These are phyloP conservation scores for Alternaria longipes DNA, from an alignment of 2,329 filamentous ascomycete genomes.

Conservation along the genomic window DNA sequence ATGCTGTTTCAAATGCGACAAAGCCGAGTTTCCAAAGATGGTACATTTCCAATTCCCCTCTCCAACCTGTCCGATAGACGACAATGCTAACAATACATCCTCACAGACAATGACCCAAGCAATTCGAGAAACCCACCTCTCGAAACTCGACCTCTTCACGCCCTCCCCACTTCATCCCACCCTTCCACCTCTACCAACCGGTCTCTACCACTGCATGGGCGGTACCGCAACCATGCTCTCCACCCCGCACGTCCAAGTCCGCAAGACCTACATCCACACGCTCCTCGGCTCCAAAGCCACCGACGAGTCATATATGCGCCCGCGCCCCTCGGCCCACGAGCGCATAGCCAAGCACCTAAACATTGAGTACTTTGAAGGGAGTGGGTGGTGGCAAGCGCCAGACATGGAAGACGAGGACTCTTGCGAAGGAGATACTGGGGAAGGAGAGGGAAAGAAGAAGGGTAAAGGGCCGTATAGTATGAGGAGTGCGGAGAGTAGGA, in stretches of 20 bases:
- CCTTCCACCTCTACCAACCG: slow-evolving; percentile 33
- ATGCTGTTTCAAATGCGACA: slow-evolving; percentile 42
- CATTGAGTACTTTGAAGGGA: not conserved
- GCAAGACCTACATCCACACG: slow-evolving; percentile 28
- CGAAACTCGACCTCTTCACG: slow-evolving; percentile 47
- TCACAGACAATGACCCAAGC: slow-evolving; percentile 45
- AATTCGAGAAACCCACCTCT: slow-evolving; percentile 28
- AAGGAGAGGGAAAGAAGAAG: not conserved
- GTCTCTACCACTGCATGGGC: slow-evolving; percentile 32
- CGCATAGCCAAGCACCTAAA: slow-evolving; percentile 32
- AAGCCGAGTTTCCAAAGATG: slow-evolving; percentile 38
- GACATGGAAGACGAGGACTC: not conserved
- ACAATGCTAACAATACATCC: not conserved
- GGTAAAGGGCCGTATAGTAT: slow-evolving; percentile 27
- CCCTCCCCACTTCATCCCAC: slow-evolving; percentile 38
- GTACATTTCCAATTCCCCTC: slow-evolving; percentile 18
- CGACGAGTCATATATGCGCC: slow-evolving; percentile 17
- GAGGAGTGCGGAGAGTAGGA: slow-evolving; percentile 26
- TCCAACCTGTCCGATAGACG: not conserved
- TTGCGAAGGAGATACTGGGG: not conserved
- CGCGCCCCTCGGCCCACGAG: slow-evolving; percentile 29
- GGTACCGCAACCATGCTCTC: slow-evolving; percentile 34
- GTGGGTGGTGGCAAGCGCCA: not conserved
- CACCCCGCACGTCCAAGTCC: slow-evolving; percentile 32
- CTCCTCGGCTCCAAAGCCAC: slow-evolving; percentile 20